A percentile compares a stretch with the other conserved stretches of the same genome.
Conservation (phyloP, 2,329 filamentous ascomycete genomes). For the Aspergillus unguis region DNA sequence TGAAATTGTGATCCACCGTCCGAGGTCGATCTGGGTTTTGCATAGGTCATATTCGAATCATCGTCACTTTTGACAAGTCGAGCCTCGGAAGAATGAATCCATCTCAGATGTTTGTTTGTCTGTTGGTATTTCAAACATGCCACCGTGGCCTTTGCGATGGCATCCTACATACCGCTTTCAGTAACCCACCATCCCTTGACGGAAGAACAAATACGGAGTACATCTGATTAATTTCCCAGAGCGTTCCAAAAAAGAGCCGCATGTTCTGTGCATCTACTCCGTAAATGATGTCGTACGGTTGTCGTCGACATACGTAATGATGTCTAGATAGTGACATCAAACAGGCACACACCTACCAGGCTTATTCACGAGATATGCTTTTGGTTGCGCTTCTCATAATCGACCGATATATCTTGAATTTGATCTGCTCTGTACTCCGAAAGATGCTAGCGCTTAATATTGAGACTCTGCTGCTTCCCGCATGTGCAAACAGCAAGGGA, state of each 20-base stretch:
- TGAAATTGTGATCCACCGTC: slow-evolving; percentile 16
- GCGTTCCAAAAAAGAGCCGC: neutral
- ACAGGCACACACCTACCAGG: no score
- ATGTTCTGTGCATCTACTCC: neutral
- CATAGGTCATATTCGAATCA: slow-evolving; percentile 7
- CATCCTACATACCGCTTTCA: slow-evolving; percentile 4
- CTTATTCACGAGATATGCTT: no score
- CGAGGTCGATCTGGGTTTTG: neutral
- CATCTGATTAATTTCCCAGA: neutral
- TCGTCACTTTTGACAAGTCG: slow-evolving; percentile 1
- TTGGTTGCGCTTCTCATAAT: no score
- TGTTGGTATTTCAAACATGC: slow-evolving; percentile 11
- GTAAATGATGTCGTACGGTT: neutral
- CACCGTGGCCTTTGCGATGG: slow-evolving; percentile 11
- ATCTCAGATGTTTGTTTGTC: slow-evolving; percentile 1
- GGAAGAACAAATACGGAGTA: neutral
- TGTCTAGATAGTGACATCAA: neutral
- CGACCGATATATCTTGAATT: no score
- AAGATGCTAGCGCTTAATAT: no score
- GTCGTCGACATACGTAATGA: neutral
- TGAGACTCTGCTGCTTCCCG: no score
- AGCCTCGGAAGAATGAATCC: neutral
- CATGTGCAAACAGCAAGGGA: no score
- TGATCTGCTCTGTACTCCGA: no score
- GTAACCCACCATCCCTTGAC: neutral